Base-by-base conservation (phyloP, 108 stramenopile genomes). In the Mayamaea pseudoterrestris region DNA sequence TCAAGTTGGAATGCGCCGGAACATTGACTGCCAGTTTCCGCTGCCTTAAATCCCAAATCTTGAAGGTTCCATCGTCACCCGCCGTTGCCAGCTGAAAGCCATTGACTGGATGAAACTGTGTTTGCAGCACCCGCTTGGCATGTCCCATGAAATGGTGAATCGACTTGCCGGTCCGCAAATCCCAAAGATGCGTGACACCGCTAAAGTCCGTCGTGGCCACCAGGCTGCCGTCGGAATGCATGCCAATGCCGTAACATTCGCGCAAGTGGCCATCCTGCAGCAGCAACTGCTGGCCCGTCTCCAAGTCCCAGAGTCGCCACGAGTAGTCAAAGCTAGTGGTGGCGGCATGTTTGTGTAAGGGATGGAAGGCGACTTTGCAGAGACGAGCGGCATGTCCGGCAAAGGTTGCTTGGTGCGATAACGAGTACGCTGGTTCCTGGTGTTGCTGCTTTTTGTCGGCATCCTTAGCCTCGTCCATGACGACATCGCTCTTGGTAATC, bases 231-330 rank as follows among this genome's bases (percentile, higher is more conserved):
- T 99, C 98, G 23, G 71, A 65, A 57, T 99, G 98, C 60, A 97
- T 95, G 5, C 83, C 82, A 35, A 97, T 66, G 7, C 93, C 95
- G 57, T 93, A 96, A 12, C 74, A 73, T 51, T 95, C 90, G 50
- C 69, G 66, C 45, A 65, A 68, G 58, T 97, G 98, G 2, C 98
- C 98, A 68, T 94, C 93, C 59, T 99, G 98, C 42, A 99, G 51
- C 12, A 97, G 63, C n/a, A 99, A 35, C 46, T 76, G 77, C 21
- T 68, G 53, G 13, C 88, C 84, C 18, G 88, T 92, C 61, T 93
- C 93, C 1, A 92, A 75, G 63, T 99, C 96, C 96, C 94, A 99
- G 16, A 99, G 78, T 31, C 98, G 61, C 98, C 98, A 99, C 3
- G 96, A 95, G 58, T 91, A 87, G 61, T 99, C 98, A 44, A 83